A percentile compares a stretch with the other conserved stretches of the same genome.
Conservation (phyloP, 2,329 filamentous ascomycete species). For the Fusarium sp. region DNA sequence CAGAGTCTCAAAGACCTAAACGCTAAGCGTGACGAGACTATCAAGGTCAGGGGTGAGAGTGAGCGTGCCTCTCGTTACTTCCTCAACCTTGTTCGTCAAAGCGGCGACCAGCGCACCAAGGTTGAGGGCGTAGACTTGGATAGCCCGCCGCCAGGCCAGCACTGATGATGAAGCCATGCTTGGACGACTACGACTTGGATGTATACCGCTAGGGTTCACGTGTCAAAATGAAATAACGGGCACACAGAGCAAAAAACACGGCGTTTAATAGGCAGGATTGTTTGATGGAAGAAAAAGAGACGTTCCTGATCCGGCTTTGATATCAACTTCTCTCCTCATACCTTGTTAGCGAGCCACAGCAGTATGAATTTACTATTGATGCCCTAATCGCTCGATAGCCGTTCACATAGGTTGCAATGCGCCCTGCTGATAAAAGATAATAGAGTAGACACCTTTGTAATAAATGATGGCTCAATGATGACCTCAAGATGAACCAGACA, state of each 20-base stretch:
- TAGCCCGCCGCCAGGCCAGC: slow-evolving; percentile 60
- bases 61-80: slow-evolving; percentile 94
- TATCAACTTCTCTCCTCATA: slow-evolving; percentile 43
- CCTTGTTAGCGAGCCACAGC: slow-evolving; percentile 39
- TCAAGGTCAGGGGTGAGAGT: slow-evolving; percentile 85
- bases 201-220: slow-evolving; percentile 2
- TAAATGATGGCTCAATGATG: slow-evolving; percentile 17
- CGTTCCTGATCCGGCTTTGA: slow-evolving; percentile 38
- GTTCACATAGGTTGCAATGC: slow-evolving; percentile 13
- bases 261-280: slow-evolving; percentile 37
- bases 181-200: slow-evolving; percentile 23
- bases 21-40: slow-evolving; percentile 83
- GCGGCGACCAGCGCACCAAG: slow-evolving; percentile 64
- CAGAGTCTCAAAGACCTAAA: slow-evolving; percentile 88
- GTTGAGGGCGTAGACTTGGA: slow-evolving; percentile 71
- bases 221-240: slow-evolving; percentile 23
- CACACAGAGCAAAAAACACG: slow-evolving; percentile 30
- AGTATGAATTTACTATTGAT: slow-evolving; percentile 44
- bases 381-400: slow-evolving; percentile 27
- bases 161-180: slow-evolving; percentile 44
- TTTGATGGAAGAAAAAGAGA: slow-evolving; percentile 34
- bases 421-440: slow-evolving; percentile 19
- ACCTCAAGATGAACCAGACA: slow-evolving; percentile 22
- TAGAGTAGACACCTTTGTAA: slow-evolving; percentile 36
- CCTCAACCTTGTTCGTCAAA: slow-evolving; percentile 81